Percentiles rank a stretch among this genome's conserved stretches.
Evolutionary conservation across 192 early-diverging fungal species (phyloP).

Genomic region (Coemansia sp.): DNA sequence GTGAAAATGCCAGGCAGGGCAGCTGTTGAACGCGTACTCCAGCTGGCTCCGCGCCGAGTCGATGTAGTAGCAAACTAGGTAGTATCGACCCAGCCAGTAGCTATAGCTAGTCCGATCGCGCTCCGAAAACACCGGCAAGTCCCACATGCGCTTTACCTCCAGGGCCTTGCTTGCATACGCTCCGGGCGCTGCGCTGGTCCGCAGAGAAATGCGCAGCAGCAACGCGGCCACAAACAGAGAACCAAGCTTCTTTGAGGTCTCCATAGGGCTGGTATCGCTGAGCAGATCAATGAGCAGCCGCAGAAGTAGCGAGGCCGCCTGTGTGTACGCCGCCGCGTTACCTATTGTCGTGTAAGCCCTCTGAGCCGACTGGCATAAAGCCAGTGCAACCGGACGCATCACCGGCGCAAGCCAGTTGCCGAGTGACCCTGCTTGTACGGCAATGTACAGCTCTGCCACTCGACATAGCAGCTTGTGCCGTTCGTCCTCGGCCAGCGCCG

Average conservation of each 20-base stretch:
- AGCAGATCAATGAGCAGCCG: constrained; percentile 33
- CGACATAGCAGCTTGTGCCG: constrained; percentile 18
- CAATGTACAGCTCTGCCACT: constrained; percentile 25
- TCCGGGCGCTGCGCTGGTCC: constrained; percentile 33
- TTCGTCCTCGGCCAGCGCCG: constrained; percentile 1
- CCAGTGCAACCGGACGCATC: constrained; percentile 27
- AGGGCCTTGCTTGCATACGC: constrained; percentile 47
- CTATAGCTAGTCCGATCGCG: constrained; percentile 35
- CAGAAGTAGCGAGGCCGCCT: constrained; percentile 35
- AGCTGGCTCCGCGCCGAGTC: constrained; percentile 36
- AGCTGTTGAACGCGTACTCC: constrained; percentile 34
- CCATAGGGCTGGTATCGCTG: constrained; percentile 21
- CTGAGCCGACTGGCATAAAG: constrained; percentile 32
- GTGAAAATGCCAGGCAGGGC: constrained; percentile 38
- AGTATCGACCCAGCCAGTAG: constrained; percentile 50
- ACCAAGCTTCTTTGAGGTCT: constrained; percentile 24
- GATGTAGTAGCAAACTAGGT: constrained; percentile 39
- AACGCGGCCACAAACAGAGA: constrained; percentile 37
- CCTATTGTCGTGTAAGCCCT: background rate
- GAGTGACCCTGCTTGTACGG: constrained; percentile 9
- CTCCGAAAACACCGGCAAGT: constrained; percentile 10
- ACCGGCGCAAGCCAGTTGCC: constrained; percentile 36
- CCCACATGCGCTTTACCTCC: constrained; percentile 20
- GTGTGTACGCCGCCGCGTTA: constrained; percentile 24
- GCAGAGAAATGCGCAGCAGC: constrained; percentile 37